These are phyloP conservation scores for Umbelopsis vinacea DNA, from an alignment of 192 early-diverging fungal species.

Conservation along the genomic window DNA sequence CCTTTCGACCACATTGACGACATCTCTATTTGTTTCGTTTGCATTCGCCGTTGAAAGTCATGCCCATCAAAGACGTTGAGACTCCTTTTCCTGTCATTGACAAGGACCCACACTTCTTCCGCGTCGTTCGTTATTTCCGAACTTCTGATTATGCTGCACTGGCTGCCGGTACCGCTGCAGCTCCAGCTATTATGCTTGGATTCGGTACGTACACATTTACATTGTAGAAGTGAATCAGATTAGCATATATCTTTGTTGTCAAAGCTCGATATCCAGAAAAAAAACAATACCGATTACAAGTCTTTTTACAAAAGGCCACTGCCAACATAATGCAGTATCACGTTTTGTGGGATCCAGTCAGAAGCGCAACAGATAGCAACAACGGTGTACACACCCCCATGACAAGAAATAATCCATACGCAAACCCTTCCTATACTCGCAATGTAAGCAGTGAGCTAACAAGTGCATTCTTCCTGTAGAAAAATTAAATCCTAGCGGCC, in stretches of 20 bases:
- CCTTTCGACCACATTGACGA: neutral
- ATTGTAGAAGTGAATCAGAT: neutral
- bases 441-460: neutral
- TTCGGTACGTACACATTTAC: slow-evolving; percentile 63
- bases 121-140: slow-evolving; percentile 91
- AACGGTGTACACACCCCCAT: too few relatives aligned
- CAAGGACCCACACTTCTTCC: slow-evolving; percentile 88
- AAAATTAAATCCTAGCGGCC: slow-evolving; percentile 58
- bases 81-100: slow-evolving; percentile 85
- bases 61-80: slow-evolving; percentile 54
- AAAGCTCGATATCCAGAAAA: neutral
- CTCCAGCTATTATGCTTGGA: slow-evolving; percentile 74
- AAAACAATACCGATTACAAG: too few relatives aligned
- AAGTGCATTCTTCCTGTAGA: slow-evolving; percentile 28
- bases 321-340: too few relatives aligned
- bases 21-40: neutral
- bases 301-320: too few relatives aligned
- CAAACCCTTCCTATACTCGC: too few relatives aligned
- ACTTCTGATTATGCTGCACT: slow-evolving; percentile 72
- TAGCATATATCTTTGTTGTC: neutral
- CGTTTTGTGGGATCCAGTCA: too few relatives aligned
- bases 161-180: slow-evolving; percentile 64
- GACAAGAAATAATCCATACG: too few relatives aligned
- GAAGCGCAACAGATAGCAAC: too few relatives aligned
- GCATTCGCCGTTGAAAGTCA: slow-evolving; percentile 10